Evolutionary conservation across 139 green algal genomes (phyloP).

Genomic region (Trebouxia sp.): DNA sequence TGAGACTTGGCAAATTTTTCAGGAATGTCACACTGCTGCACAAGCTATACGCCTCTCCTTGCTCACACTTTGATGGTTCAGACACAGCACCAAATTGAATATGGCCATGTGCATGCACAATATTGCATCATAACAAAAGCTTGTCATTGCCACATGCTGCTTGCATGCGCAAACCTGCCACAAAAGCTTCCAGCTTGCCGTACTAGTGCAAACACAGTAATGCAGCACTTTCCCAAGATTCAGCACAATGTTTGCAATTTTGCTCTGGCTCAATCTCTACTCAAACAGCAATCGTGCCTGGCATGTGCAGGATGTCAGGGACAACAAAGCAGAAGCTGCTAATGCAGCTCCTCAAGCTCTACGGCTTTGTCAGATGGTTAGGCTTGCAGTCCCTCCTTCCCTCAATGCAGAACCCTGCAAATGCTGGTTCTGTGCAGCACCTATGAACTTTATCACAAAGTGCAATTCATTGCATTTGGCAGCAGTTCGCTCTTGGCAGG

Average conservation of each 20-base stretch:
- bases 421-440: too few relatives aligned
- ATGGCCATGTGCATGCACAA: too few relatives aligned
- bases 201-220: neutral
- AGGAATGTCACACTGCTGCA: too few relatives aligned
- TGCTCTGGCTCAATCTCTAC: too few relatives aligned
- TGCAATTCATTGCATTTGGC: too few relatives aligned
- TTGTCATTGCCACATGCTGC: too few relatives aligned
- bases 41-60: neutral
- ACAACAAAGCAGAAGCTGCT: constrained; percentile 82
- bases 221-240: too few relatives aligned
- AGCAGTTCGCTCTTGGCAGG: neutral
- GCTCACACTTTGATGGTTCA: neutral
- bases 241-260: neutral
- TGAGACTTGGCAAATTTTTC: too few relatives aligned
- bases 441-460: too few relatives aligned
- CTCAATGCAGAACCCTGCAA: too few relatives aligned
- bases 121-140: too few relatives aligned
- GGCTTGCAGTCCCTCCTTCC: too few relatives aligned
- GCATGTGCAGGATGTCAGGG: constrained; percentile 71
- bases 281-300: neutral
- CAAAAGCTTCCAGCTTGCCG: neutral
- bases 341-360: constrained; percentile 75
- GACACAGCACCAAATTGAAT: neutral
- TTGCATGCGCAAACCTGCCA: neutral
- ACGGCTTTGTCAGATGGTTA: constrained; percentile 73